phyloP scores from a whole-genome alignment of 2,329 filamentous ascomycete genomes.

The Teratosphaeria zuluensis region DNA sequence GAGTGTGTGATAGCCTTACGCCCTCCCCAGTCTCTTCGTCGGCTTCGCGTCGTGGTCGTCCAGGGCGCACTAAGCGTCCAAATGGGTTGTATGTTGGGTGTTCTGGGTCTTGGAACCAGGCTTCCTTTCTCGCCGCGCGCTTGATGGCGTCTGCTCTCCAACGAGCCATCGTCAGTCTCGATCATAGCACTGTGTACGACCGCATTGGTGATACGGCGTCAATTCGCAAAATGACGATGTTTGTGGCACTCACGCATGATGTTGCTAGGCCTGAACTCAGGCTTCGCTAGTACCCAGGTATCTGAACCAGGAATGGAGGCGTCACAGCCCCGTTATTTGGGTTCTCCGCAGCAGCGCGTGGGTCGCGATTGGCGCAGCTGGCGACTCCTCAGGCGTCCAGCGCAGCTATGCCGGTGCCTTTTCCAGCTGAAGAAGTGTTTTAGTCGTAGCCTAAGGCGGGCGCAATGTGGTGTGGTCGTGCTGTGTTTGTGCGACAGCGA shows the following conservation, averaged over 20 bases:
- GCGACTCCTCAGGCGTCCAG: neutral
- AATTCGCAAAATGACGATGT: neutral
- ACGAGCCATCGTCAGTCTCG: neutral
- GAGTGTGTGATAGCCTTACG: conserved; percentile 6
- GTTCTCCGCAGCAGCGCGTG: neutral
- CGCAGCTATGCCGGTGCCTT: neutral
- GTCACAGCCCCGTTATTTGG: neutral
- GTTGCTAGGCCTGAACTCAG: neutral
- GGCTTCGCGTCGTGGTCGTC: conserved; percentile 1
- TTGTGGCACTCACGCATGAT: neutral
- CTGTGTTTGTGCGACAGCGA: neutral
- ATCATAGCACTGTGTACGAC: neutral
- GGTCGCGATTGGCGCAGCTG: neutral
- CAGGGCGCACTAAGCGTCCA: conserved; percentile 11
- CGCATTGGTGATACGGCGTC: neutral
- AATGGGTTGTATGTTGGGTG: conserved; percentile 19
- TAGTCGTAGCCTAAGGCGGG: neutral
- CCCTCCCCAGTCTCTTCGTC: conserved; percentile 16
- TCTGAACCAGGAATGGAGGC: neutral
- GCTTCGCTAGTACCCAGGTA: neutral
- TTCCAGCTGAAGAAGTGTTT: neutral
- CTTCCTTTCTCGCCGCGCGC: conserved; percentile 16
- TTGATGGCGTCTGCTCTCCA: conserved; percentile 18
- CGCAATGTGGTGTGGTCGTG: neutral
- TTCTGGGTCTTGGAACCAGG: conserved; percentile 18